Evolutionary conservation across 2,329 filamentous ascomycete genomes (phyloP).

Genomic region (Penicillium sp.): DNA sequence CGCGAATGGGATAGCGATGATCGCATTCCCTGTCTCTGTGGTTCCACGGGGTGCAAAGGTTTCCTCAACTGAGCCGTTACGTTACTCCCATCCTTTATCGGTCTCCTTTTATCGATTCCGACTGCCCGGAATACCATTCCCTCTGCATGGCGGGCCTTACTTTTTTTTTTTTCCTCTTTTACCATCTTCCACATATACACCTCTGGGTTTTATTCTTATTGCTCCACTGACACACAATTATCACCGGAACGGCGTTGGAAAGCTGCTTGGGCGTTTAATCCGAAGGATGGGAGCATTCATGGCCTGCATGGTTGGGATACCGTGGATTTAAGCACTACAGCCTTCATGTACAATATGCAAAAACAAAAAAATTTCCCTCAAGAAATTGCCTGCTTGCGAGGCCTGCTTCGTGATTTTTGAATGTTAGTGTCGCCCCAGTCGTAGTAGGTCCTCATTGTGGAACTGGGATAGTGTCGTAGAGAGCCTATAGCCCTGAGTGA

Average conservation of each 20-base stretch:
- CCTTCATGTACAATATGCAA: constrained; percentile 24
- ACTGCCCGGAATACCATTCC: background rate
- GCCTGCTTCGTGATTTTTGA: background rate
- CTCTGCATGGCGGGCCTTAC: background rate
- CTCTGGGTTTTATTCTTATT: constrained; percentile 1
- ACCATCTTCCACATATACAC: background rate
- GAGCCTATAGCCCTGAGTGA: too few relatives aligned
- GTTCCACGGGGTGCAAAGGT: constrained; percentile 92
- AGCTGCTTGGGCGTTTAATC: constrained; percentile 8
- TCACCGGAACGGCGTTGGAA: constrained; percentile 8
- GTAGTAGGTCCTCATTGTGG: too few relatives aligned
- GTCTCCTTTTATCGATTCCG: background rate
- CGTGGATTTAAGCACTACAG: constrained; percentile 17
- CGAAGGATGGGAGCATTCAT: constrained; percentile 10
- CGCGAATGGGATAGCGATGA: constrained; percentile 91
- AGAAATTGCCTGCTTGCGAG: constrained; percentile 7
- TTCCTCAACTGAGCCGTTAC: constrained; percentile 76
- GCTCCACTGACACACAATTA: background rate
- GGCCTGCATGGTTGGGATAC: constrained; percentile 13
- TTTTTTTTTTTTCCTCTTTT: background rate
- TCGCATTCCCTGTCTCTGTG: constrained; percentile 94
- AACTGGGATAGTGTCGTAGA: too few relatives aligned
- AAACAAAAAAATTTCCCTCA: constrained; percentile 9
- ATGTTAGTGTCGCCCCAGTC: background rate
- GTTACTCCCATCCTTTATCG: background rate